Evolutionary conservation across 352 stramenopile species (phyloP), one percentile per base, ranked within the genome.

Genomic region (Phytophthora litchii): DNA sequence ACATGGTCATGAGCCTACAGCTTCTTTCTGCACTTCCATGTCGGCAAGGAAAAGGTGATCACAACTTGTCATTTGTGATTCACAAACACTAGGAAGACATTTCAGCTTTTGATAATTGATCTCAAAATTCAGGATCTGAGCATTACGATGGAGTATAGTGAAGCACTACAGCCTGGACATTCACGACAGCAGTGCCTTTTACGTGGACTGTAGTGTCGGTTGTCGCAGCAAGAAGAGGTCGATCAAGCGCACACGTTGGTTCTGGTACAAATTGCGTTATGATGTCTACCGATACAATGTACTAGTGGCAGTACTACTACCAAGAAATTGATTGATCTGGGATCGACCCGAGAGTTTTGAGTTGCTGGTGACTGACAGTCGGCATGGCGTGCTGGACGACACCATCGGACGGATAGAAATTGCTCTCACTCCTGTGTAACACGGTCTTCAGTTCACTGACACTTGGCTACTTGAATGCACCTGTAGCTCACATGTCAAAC

Each of bases 321-420:
- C n/a, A n/a, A n/a, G n/a, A n/a, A n/a, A n/a, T n/a, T n/a, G n/a
- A n/a, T n/a, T n/a, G n/a, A n/a, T 81, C 17, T 84, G 75, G 72
- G 70, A 80, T 32, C 72, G 72, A n/a, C 65, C 72, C 0, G 72
- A 80, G 58, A 57, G 70, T 17, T 74, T 85, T 20, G 60, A 77
- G 37, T 38, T 85, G 25, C 67, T 83, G 9, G 70, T 78, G 2
- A 19, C 55, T 11, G 81, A 72, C 46, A 59, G 70, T 46, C 54
- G 70, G 27, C 76, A 80, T 21, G 73, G 78, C 25, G 54, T 70
- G 3, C 56, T 83, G 0, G 70, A 81, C 51, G 76, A 86, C 49
- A 54, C 69, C 29, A 83, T 86, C 32, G 67, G 76, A 3, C 36
- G 43, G 13, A 36, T 85, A 4, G 57, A 70, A 37, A 82, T 85